Conservation (phyloP, 805 yeast genomes). For the Cyberlindnera euphorbiiphila region DNA sequence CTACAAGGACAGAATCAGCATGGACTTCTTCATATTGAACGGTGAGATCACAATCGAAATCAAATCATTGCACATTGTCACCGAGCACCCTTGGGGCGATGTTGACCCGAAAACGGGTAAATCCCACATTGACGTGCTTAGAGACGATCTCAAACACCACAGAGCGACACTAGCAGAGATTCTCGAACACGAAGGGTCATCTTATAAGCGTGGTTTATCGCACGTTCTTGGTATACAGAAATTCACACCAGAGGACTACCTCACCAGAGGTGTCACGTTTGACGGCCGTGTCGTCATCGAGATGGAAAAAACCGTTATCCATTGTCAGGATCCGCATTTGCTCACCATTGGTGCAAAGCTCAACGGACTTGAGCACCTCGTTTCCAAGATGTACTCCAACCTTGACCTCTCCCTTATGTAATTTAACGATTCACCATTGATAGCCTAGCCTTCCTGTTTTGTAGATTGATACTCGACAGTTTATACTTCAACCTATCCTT, state of each 20-base stretch:
- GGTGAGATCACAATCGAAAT: conserved; percentile 62
- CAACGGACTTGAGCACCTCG: conserved; percentile 47
- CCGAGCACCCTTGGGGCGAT: conserved; percentile 60
- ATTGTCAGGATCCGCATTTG: conserved; percentile 65
- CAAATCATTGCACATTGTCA: conserved; percentile 45
- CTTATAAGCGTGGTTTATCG: conserved; percentile 27
- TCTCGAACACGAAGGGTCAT: conserved; percentile 38
- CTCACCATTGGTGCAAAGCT: conserved; percentile 60
- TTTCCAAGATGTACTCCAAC: conserved; percentile 25
- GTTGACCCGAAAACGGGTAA: conserved; percentile 42
- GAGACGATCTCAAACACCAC: conserved; percentile 50
- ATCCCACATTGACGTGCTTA: conserved; percentile 55
- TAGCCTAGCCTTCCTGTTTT: conserved; percentile 25
- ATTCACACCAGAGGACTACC: conserved; percentile 43
- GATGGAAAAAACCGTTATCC: conserved; percentile 52
- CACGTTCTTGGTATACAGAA: conserved; percentile 32
- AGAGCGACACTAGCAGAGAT: conserved; percentile 36
- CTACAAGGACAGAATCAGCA: conserved; percentile 37
- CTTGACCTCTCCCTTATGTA: conserved; percentile 25
- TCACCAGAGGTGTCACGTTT: conserved; percentile 62
- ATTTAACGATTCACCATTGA: conserved; percentile 21
- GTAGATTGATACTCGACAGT: conserved; percentile 29
- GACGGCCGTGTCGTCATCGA: conserved; percentile 58
- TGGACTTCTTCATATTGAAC: conserved; percentile 57
- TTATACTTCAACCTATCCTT: conserved; percentile 42